A percentile compares a stretch with the other conserved stretches of the same genome.
These are phyloP conservation scores for Coemansia aciculifera DNA, from an alignment of 192 early-diverging fungal genomes.

Conservation along the genomic window DNA sequence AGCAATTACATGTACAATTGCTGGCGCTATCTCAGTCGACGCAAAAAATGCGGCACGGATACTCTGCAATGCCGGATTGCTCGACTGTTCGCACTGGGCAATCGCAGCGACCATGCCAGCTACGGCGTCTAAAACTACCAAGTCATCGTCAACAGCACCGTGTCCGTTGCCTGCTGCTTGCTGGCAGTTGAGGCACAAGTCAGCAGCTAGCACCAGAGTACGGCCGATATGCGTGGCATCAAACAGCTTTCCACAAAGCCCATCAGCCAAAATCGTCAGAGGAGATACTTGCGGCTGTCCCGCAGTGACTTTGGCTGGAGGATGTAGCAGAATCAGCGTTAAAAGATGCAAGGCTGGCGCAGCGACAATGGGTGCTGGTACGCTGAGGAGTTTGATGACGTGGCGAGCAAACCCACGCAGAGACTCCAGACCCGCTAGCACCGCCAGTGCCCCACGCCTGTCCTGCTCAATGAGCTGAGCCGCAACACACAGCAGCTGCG, in stretches of 20 bases:
- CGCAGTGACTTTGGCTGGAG: neutral
- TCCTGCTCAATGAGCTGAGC: slow-evolving; percentile 17
- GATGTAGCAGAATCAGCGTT: slow-evolving; percentile 29
- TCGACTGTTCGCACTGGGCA: neutral
- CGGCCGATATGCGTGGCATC: slow-evolving; percentile 33
- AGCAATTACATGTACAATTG: slow-evolving; percentile 19
- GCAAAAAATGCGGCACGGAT: slow-evolving; percentile 2
- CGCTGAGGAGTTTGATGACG: slow-evolving; percentile 38
- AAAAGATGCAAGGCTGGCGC: slow-evolving; percentile 41
- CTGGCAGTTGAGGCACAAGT: slow-evolving; percentile 44
- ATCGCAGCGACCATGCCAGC: slow-evolving; percentile 20
- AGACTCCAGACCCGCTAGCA: neutral
- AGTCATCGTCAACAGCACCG: slow-evolving; percentile 6
- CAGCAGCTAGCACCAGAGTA: slow-evolving; percentile 31
- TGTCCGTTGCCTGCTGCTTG: neutral
- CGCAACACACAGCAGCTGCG: slow-evolving; percentile 25
- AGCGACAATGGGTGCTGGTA: slow-evolving; percentile 23
- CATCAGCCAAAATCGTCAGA: slow-evolving; percentile 17
- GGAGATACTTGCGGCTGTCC: neutral
- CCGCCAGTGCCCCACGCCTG: neutral
- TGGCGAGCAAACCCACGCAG: slow-evolving; percentile 28
- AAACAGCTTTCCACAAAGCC: slow-evolving; percentile 42
- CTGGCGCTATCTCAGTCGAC: slow-evolving; percentile 18
- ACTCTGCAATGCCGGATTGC: neutral
- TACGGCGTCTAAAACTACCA: slow-evolving; percentile 26